These are phyloP conservation scores for Epicoccum sorghinum DNA, from an alignment of 2,329 filamentous ascomycete species.

Conservation along the genomic window DNA sequence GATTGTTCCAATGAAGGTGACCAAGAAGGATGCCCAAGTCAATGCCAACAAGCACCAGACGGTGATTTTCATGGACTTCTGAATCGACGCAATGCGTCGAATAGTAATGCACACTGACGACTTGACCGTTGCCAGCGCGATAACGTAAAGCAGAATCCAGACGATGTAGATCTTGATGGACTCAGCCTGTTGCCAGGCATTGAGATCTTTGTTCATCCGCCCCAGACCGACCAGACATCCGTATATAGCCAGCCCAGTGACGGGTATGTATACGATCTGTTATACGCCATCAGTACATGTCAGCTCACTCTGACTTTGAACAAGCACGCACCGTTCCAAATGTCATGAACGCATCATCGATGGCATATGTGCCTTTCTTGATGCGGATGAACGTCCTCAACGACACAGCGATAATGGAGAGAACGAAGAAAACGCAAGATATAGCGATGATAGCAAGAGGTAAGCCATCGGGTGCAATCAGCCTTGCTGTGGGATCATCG, in stretches of 20 bases:
- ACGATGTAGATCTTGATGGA: conserved; percentile 33
- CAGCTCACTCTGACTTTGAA: neutral
- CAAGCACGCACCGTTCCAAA: conserved; percentile 19
- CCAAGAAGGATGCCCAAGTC: conserved; percentile 29
- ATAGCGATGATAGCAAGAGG: conserved; percentile 26
- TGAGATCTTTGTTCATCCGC: conserved; percentile 23
- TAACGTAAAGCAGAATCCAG: conserved; percentile 34
- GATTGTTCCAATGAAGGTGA: conserved; percentile 29
- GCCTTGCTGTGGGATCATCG: conserved; percentile 20
- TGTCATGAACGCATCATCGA: conserved; percentile 27
- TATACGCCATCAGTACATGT: neutral
- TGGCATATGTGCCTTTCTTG: conserved; percentile 21
- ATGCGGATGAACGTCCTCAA: conserved; percentile 26
- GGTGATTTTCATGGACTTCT: conserved; percentile 19
- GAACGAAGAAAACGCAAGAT: conserved; percentile 21
- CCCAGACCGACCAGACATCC: conserved; percentile 26
- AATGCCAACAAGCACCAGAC: conserved; percentile 24
- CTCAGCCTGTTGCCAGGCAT: conserved; percentile 26
- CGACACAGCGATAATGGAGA: conserved; percentile 23
- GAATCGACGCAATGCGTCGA: conserved; percentile 29
- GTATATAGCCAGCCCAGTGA: conserved; percentile 23
- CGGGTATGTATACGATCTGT: conserved; percentile 21
- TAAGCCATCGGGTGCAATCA: conserved; percentile 22
- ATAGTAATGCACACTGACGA: conserved; percentile 33
- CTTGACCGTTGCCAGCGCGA: conserved; percentile 30